Base-by-base conservation (phyloP, 2,329 filamentous ascomycete species). In the Berkeleyomyces rouxiae region DNA sequence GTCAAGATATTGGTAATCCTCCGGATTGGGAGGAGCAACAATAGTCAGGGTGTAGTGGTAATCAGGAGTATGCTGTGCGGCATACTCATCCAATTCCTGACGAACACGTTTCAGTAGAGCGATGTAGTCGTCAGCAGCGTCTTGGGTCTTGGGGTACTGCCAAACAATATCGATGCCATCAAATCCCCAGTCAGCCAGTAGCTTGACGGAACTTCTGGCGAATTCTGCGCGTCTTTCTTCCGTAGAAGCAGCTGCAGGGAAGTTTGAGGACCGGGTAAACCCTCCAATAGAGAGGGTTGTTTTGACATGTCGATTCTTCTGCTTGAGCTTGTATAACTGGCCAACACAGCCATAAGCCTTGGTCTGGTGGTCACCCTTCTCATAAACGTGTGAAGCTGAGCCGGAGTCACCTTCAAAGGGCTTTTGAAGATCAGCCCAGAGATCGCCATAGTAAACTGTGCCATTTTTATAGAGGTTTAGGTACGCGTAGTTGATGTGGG, bases 311-410 rank as follows among this genome's bases (percentile, higher is more conserved):
- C 89, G 84, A 71, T 95, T 85, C 63, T 78, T 72, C 71, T 91
- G 85, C 74, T 95, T 95, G 51, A 90, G 76, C 6, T 88, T 74
- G 70, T 82, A 89, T 0, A 95, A 76, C 69, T 95, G 88, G 74
- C 93, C 93, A 61, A 89, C 72, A 70, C 84, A 87, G 46, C 90
- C 90, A 67, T 92, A 93, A 57, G 86, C 82, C 70, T 95, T 93
- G 65, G 77, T 85, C 4, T 86, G n/a, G 36, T 7, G 79, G 0
- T 72, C 68, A 58, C 86, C 83, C 63, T 83, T 82, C 82, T 81
- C 86, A 3, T 73, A 76, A 76, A 40, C 61, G 7, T 42, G 16
- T 16, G 9, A 13, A 16, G 51, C 33, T 31, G 36, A 36, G 23
- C 23, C 23, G 1, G 49, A 11, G 37, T 53, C 53, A 3, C 58